A percentile compares a stretch with the other conserved stretches of the same genome.
phyloP scores from a whole-genome alignment of 192 early-diverging fungal genomes.

The Umbelopsis isabellina region DNA sequence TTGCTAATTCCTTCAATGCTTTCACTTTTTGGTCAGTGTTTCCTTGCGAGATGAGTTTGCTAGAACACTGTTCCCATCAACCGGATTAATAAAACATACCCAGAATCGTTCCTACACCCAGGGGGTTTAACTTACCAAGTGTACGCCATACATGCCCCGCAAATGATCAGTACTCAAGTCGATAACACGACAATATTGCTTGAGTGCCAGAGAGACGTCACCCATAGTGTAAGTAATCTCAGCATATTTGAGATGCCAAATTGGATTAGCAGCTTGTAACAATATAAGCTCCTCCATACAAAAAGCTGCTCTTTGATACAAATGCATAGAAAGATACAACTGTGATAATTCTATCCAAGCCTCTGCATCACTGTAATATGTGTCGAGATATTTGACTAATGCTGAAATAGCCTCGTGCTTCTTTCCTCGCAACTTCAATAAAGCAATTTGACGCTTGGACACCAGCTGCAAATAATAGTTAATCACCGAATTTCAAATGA shows the following conservation, averaged over 20 bases:
- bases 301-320: constrained; percentile 86
- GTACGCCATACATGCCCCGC: constrained; percentile 87
- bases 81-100: background rate
- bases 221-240: constrained; percentile 83
- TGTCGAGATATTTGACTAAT: constrained; percentile 80
- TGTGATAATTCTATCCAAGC: constrained; percentile 84
- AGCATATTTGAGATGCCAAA: constrained; percentile 86
- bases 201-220: constrained; percentile 69
- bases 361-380: constrained; percentile 85
- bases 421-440: constrained; percentile 70
- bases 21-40: constrained; percentile 13
- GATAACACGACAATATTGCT: constrained; percentile 87
- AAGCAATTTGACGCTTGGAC: constrained; percentile 77
- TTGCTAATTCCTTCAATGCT: constrained; percentile 40
- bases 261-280: constrained; percentile 83
- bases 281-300: constrained; percentile 93
- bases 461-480: constrained; percentile 45
- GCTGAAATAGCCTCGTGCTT: constrained; percentile 69
- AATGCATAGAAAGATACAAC: constrained; percentile 70
- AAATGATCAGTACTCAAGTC: constrained; percentile 86
- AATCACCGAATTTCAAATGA: background rate
- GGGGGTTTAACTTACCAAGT: constrained; percentile 52
- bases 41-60: constrained; percentile 29
- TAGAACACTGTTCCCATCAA: constrained; percentile 29
- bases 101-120: background rate